Base-by-base conservation (phyloP, 768 basidiomycete genomes). In the Amanita rimosa region DNA sequence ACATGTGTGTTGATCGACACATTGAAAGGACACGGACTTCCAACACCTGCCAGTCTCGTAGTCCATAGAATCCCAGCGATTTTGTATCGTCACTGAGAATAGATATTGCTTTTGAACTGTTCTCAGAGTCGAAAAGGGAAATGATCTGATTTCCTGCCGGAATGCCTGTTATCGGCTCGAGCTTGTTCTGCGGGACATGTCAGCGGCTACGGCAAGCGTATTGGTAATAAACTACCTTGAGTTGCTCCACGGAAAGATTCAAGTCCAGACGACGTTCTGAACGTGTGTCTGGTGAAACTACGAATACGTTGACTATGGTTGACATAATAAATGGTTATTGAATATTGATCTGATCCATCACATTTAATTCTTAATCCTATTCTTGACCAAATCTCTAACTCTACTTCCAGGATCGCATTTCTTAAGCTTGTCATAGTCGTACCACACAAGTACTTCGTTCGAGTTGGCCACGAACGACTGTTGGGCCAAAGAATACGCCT, bases 91-190 rank as follows among this genome's bases (percentile, higher is more conserved):
- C 83, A 3, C 74, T 68, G 13, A 97, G 68, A 3, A 68, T 60
- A 4, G 70, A 74, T 10, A 85, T 56, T 7, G 76, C 65, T 34
- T 67, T 64, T 1, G 66, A 58, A 51, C 79, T 76, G 8, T 67
- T 70, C 42, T 81, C 75, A 2, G 81, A 74, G 3, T 79, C 74
- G 29, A 76, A 72, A 7, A 96, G 62, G 0, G 74, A 64, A 39
- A 98, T 75, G 1, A 62, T 53, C 59, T 98, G 95, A 53, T 84
- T 83, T 45, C 68, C 68, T 3, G 75, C 72, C 1, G 87, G 80
- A 44, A 97, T 85, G 19, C 95, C 95, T n/a, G 95, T 98, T 57
- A 96, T 78, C 48, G 81, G 74, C 60, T 93, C 89, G 26, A 98
- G 77, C 59, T 90, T 96, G 46, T 65, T 68, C 86, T 91, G 59